These are phyloP conservation scores for Ambrosia hybrid DNA, from an alignment of 140 eudicot genomes.

Conservation along the genomic window DNA sequence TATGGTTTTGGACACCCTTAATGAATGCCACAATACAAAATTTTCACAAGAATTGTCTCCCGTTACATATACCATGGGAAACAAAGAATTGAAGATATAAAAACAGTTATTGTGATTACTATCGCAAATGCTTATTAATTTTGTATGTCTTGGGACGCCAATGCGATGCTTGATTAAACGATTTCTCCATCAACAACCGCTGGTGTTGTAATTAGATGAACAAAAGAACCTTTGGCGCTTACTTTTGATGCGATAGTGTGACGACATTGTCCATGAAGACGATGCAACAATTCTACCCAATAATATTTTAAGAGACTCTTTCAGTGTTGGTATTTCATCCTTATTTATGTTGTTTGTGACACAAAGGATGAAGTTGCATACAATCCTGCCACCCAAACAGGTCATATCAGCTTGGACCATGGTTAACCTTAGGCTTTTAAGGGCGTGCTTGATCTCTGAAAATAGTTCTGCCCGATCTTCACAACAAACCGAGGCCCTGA, in stretches of 20 bases:
- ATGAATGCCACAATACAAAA: not conserved
- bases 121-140: not conserved
- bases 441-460: conserved; percentile 56
- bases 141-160: not conserved
- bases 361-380: conserved; percentile 48
- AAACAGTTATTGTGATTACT: not conserved
- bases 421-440: conserved; percentile 53
- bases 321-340: conserved; percentile 32
- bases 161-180: not conserved
- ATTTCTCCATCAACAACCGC: not conserved
- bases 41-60: conserved; percentile 15
- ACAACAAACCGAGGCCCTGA: conserved; percentile 72
- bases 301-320: conserved; percentile 53
- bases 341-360: conserved; percentile 12
- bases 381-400: conserved; percentile 75
- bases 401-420: conserved; percentile 58
- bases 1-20: too few species aligned
- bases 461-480: conserved; percentile 69
- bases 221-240: conserved; percentile 90
- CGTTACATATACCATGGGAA: conserved; percentile 6
- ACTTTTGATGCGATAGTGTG: conserved; percentile 67
- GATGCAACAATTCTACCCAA: conserved; percentile 53
- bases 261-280: conserved; percentile 37
- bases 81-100: conserved; percentile 1
- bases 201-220: conserved; percentile 34